phyloP scores from a whole-genome alignment of 2,329 filamentous ascomycete species.

The Aaosphaeria arxii region DNA sequence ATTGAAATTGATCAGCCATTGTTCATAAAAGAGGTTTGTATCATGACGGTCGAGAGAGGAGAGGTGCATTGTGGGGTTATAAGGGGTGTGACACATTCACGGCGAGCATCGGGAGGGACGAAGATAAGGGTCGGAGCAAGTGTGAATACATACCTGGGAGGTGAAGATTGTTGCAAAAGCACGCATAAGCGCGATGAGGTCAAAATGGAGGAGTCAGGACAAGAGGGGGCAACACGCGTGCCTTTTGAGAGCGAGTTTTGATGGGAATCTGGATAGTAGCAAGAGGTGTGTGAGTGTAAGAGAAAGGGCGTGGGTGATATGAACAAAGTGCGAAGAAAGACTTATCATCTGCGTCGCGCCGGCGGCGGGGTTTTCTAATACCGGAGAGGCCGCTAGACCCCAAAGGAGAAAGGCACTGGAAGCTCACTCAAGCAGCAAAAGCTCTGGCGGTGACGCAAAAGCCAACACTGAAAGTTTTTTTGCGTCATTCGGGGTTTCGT shows the following conservation, averaged over 20 bases:
- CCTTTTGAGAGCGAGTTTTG: slow-evolving; percentile 6
- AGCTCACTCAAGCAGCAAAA: no score
- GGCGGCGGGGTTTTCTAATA: neutral
- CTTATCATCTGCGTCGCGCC: neutral
- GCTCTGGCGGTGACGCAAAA: no score
- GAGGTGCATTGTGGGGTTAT: neutral
- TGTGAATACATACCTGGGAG: slow-evolving; percentile 48
- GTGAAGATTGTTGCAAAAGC: slow-evolving; percentile 51
- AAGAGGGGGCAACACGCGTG: slow-evolving; percentile 20
- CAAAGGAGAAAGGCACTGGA: no score
- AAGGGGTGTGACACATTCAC: neutral
- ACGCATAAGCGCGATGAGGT: slow-evolving; percentile 45
- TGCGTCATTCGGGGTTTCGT: no score
- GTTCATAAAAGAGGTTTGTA: slow-evolving; percentile 7
- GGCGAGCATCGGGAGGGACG: slow-evolving; percentile 9
- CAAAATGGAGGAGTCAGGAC: slow-evolving; percentile 21
- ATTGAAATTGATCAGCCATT: slow-evolving; percentile 33
- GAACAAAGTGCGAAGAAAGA: neutral
- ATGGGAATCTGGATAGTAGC: neutral
- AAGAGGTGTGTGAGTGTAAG: slow-evolving; percentile 5
- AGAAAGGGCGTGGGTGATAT: no score
- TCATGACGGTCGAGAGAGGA: neutral
- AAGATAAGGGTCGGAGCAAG: slow-evolving; percentile 24
- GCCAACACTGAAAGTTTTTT: no score
- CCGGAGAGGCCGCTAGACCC: no score